A percentile compares a stretch with the other conserved stretches of the same genome.
Conservation (phyloP, 768 basidiomycete species). For the Lentinula lateritia region DNA sequence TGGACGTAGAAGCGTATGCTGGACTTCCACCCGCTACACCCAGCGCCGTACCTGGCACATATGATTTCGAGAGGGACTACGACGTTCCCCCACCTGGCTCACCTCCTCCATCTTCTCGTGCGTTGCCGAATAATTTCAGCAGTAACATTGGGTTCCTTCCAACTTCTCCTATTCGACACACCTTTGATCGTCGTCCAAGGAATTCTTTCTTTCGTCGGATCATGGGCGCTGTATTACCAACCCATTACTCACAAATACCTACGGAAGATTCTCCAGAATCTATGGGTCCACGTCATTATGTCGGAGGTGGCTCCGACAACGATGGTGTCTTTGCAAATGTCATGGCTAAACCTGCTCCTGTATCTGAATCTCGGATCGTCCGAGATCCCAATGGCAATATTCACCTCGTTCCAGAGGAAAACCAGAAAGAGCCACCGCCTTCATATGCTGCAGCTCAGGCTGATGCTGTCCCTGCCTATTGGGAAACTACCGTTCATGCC, state of each 20-base stretch:
- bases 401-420: slow-evolving; percentile 71
- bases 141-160: slow-evolving; percentile 70
- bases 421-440: slow-evolving; percentile 83
- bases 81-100: slow-evolving; percentile 77
- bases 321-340: slow-evolving; percentile 97
- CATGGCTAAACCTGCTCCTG: slow-evolving; percentile 69
- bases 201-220: slow-evolving; percentile 56
- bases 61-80: slow-evolving; percentile 81
- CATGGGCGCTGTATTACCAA: slow-evolving; percentile 57
- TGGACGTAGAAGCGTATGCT: not conserved
- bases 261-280: slow-evolving; percentile 28
- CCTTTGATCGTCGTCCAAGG: slow-evolving; percentile 24
- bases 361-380: slow-evolving; percentile 35
- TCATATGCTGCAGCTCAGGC: slow-evolving; percentile 84
- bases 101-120: slow-evolving; percentile 57
- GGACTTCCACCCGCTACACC: not conserved
- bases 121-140: slow-evolving; percentile 62
- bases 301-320: slow-evolving; percentile 71
- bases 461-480: slow-evolving; percentile 91
- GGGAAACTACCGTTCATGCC: slow-evolving; percentile 93
- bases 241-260: slow-evolving; percentile 54
- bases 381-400: slow-evolving; percentile 48
- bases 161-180: slow-evolving; percentile 31
- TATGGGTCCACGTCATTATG: slow-evolving; percentile 9
- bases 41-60: slow-evolving; percentile 38